Evolutionary conservation across 169 alveolate genomes (phyloP), one percentile per base, ranked within the genome.

Genomic region (Cryptosporidium parvum): DNA sequence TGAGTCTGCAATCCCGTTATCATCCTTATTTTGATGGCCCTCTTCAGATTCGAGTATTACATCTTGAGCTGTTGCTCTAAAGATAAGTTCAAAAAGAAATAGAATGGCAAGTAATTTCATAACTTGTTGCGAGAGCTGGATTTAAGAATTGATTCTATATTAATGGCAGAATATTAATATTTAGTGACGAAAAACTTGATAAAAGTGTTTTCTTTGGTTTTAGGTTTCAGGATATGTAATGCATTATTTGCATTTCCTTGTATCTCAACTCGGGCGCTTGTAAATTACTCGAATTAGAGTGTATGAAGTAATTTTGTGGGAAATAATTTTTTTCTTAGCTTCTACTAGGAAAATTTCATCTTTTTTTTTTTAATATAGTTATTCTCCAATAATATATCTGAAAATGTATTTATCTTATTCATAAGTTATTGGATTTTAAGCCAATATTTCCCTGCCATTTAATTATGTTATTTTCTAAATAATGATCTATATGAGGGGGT

Each of bases 251-350:
- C 71, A 73, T 73, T 73, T 56, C 52, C 37, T 53, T 33, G 48
- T 73, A 72, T 72, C 85, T 52, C 70, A 51, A 29, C 69, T 73
- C 86, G 86, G 70, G 86, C 86, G 86, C 86, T 73, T 73, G 86
- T 73, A 33, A n/a, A 73, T 73, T 73, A 73, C 86, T 73, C 86
- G 86, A 73, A 73, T 53, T 53, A 56, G 86, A 73, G 86, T 37
- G 56, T 21, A 42, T 18, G 42, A 44, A 39, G 23, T 21, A 2
- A 21, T 35, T n/a, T 35, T 4, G 31, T 65, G 67, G 67, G 67
- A 21, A 56, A 56, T 52, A n/a, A 52, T n/a, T n/a, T n/a, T 16
- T 48, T 48, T 48, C 18, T 48, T 48, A 16, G 23, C 18, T 48
- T 48, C 7, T 5, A 48, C 10, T 14, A 3, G 1, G 1, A 14